Percentiles rank a stretch among this genome's conserved stretches.
These are phyloP conservation scores for Cercophora samala DNA, from an alignment of 495 filamentous ascomycete species.

Conservation along the genomic window DNA sequence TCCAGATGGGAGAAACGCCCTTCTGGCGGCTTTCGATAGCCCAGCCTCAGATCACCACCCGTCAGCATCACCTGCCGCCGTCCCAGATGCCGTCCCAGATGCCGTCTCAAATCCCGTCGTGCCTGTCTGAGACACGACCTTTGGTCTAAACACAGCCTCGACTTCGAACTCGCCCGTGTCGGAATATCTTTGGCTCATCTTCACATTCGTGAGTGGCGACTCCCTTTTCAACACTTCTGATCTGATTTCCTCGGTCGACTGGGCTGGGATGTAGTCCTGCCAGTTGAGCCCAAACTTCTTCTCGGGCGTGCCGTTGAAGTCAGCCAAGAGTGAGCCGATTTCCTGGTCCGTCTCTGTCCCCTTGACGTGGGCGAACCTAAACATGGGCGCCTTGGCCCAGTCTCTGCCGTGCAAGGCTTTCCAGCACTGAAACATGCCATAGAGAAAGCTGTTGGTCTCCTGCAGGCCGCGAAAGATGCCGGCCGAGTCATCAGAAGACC, in stretches of 20 bases:
- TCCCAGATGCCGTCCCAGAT: too few species aligned
- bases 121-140: too few species aligned
- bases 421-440: not conserved
- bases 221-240: not conserved
- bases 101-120: too few species aligned
- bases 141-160: not conserved
- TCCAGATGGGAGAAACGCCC: too few species aligned
- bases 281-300: not conserved
- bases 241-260: not conserved
- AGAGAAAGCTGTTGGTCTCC: not conserved
- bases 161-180: not conserved
- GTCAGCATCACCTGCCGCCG: too few species aligned
- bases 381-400: not conserved
- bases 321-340: not conserved
- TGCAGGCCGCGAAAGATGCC: not conserved
- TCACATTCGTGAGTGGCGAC: not conserved
- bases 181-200: not conserved
- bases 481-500: too few species aligned
- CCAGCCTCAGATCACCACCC: too few species aligned
- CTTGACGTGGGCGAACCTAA: constrained; percentile 4
- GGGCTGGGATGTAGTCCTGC: not conserved
- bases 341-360: not conserved
- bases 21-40: too few species aligned
- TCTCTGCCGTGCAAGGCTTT: not conserved
- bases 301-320: not conserved